Evolutionary conservation across 169 alveolate species (phyloP).

Genomic region (Eimeria nieschulzi): DNA sequence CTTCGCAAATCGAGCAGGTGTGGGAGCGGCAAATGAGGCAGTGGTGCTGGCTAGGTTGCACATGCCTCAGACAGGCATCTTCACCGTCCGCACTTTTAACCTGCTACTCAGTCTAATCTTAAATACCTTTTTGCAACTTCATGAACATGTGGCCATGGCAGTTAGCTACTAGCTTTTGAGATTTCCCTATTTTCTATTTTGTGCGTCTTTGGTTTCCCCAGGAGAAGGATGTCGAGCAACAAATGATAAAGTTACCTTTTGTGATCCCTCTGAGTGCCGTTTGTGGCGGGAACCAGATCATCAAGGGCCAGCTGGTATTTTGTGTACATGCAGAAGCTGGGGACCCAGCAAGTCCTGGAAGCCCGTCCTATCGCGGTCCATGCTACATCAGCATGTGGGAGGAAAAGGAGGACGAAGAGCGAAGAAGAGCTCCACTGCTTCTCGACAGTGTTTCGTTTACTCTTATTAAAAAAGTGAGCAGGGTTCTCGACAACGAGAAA

Average conservation of each 20-base stretch:
- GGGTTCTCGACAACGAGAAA: not conserved
- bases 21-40: no score
- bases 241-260: not conserved
- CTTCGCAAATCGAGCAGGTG: no score
- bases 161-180: no score
- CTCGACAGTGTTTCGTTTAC: not conserved
- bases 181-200: no score
- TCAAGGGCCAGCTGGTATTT: not conserved
- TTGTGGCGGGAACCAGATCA: not conserved
- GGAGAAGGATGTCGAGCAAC: no score
- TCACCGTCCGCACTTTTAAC: no score
- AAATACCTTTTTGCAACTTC: no score
- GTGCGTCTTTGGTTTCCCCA: no score
- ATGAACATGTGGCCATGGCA: no score
- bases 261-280: not conserved
- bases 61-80: no score
- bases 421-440: not conserved
- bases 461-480: not conserved
- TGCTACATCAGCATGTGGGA: not conserved
- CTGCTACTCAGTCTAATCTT: no score
- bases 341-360: not conserved
- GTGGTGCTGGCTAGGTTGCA: no score
- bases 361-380: not conserved
- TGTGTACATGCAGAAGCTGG: not conserved
- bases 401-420: not conserved